Percentiles rank a stretch among this genome's conserved stretches.
These are phyloP conservation scores for Fistulina hepatica DNA, from an alignment of 1,284 basidiomycete genomes.

Conservation along the genomic window DNA sequence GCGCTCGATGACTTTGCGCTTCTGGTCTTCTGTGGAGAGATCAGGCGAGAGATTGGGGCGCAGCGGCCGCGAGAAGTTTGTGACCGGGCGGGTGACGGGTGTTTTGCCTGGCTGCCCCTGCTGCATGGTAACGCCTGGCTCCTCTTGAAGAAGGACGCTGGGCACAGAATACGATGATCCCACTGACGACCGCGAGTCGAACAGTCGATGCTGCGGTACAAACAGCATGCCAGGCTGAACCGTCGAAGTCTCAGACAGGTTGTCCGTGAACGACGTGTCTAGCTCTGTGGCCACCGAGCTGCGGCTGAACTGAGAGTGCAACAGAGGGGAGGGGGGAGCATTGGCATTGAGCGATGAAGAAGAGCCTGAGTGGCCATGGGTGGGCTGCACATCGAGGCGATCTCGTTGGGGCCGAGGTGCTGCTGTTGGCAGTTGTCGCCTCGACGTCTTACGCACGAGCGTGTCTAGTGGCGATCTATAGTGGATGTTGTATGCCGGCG, in stretches of 20 bases:
- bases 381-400: no score
- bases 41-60: not conserved
- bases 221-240: no score
- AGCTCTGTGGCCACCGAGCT: not conserved
- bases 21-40: not conserved
- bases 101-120: no score
- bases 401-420: no score
- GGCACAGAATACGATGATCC: no score
- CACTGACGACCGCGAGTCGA: no score
- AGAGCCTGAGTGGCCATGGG: not conserved
- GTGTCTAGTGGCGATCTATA: conserved; percentile 12
- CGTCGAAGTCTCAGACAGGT: no score
- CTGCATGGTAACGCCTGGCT: no score
- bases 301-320: not conserved
- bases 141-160: no score
- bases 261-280: no score
- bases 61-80: not conserved
- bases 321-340: not conserved
- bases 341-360: not conserved
- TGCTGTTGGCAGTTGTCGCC: conserved; percentile 1
- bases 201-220: no score
- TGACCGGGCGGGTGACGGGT: not conserved
- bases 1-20: not conserved
- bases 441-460: conserved; percentile 15
- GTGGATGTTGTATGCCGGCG: no score